phyloP scores from a whole-genome alignment of 2,329 filamentous ascomycete species.

The Aspergillus neoniger region DNA sequence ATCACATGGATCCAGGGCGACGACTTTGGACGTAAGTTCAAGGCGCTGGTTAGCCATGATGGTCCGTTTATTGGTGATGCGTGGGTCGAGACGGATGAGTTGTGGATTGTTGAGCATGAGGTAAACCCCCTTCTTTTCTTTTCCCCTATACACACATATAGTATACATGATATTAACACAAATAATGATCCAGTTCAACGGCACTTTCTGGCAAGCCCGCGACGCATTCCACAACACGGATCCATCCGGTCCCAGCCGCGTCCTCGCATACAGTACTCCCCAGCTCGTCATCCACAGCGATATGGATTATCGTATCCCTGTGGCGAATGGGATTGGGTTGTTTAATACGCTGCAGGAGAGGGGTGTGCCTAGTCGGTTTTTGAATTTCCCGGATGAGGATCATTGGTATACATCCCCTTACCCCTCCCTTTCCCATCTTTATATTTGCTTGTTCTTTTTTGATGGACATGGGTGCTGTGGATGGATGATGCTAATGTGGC shows the following conservation, averaged over 20 bases:
- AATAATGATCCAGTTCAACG: constrained; percentile 42
- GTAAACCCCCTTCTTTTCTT: background rate
- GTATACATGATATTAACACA: background rate
- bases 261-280: constrained; percentile 74
- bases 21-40: constrained; percentile 77
- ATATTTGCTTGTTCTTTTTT: no score
- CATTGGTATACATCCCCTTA: constrained; percentile 50
- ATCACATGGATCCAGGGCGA: constrained; percentile 87
- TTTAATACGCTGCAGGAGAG: constrained; percentile 79
- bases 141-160: background rate
- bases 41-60: constrained; percentile 84
- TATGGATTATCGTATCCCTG: constrained; percentile 79
- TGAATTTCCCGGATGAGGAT: constrained; percentile 76
- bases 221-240: constrained; percentile 70
- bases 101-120: constrained; percentile 55
- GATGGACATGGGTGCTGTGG: no score
- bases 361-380: constrained; percentile 71
- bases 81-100: constrained; percentile 54
- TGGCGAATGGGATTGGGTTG: constrained; percentile 75
- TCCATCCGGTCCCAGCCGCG: constrained; percentile 57
- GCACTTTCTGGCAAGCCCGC: constrained; percentile 56
- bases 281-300: constrained; percentile 83
- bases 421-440: no score
- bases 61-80: constrained; percentile 70
- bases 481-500: background rate